Conservation (phyloP, 2,329 filamentous ascomycete species). For the Pestalotiopsis sp. region DNA sequence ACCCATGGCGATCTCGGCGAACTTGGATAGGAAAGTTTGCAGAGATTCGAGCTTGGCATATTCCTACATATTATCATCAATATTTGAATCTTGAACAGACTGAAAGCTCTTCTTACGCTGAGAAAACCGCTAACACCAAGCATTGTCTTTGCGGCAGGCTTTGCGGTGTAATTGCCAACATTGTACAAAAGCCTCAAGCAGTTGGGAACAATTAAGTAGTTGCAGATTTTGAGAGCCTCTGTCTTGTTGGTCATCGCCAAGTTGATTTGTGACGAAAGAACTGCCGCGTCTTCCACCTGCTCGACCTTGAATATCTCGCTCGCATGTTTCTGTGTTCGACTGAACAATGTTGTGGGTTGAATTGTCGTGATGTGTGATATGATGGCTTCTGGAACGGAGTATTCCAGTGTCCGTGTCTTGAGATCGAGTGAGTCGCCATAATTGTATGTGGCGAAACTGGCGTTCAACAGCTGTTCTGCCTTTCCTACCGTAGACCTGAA, state of each 20-base stretch:
- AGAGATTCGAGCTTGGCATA: conserved; percentile 41
- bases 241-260: conserved; percentile 17
- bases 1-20: conserved; percentile 52
- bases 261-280: conserved; percentile 24
- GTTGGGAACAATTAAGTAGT: conserved; percentile 44
- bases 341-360: conserved; percentile 68
- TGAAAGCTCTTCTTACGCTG: conserved; percentile 18
- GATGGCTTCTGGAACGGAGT: conserved; percentile 63
- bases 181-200: conserved; percentile 55
- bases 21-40: conserved; percentile 50
- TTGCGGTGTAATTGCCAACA: conserved; percentile 41
- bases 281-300: neutral
- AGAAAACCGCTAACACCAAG: conserved; percentile 46
- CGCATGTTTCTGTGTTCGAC: conserved; percentile 46
- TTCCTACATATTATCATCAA: conserved; percentile 18
- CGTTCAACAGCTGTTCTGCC: conserved; percentile 59
- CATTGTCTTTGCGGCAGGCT: conserved; percentile 37
- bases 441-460: conserved; percentile 60
- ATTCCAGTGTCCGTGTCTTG: conserved; percentile 54
- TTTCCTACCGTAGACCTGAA: conserved; percentile 54
- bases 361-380: conserved; percentile 61
- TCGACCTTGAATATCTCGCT: conserved; percentile 34
- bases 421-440: conserved; percentile 42
- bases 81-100: neutral
- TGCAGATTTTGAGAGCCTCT: conserved; percentile 29